phyloP scores from a whole-genome alignment of 2,329 filamentous ascomycete species.

The Dactylellina drechsleri region DNA sequence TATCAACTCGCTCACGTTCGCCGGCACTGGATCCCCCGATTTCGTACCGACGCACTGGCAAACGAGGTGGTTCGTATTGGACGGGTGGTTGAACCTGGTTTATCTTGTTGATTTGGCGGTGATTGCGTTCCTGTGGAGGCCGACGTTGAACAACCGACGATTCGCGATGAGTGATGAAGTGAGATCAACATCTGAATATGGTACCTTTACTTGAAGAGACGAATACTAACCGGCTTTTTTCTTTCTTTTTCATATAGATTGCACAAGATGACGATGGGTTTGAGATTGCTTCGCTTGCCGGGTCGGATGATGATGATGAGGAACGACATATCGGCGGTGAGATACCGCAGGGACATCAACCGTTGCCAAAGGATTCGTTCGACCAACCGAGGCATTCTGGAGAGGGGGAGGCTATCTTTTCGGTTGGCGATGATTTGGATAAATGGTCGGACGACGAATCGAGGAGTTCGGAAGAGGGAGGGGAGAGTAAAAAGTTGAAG shows the following conservation, averaged over 20 bases:
- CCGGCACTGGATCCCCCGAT: conserved; percentile 81
- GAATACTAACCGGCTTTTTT: neutral
- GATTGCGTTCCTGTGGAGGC: conserved; percentile 94
- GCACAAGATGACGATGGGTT: conserved; percentile 99
- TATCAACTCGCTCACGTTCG: conserved; percentile 94
- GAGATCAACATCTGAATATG: neutral
- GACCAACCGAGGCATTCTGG: conserved; percentile 49
- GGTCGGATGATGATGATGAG: conserved; percentile 71
- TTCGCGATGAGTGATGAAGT: conserved; percentile 98
- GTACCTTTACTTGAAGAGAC: neutral
- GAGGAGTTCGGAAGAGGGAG: conserved; percentile 36
- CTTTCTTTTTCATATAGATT: conserved; percentile 63
- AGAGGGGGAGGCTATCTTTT: conserved; percentile 53
- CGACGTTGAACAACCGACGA: conserved; percentile 92
- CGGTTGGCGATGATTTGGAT: conserved; percentile 49
- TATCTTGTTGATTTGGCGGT: conserved; percentile 94
- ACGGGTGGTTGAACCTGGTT: conserved; percentile 96
- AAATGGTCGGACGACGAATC: conserved; percentile 52
- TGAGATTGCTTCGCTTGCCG: conserved; percentile 91
- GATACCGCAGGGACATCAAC: conserved; percentile 49
- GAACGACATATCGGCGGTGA: conserved; percentile 69
- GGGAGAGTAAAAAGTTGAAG: conserved; percentile 40
- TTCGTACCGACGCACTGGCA: conserved; percentile 98
- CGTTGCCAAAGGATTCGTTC: conserved; percentile 40
- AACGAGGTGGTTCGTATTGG: conserved; percentile 94